Evolutionary conservation across 345 rosid genomes (phyloP).

Genomic region (Citrus medica): DNA sequence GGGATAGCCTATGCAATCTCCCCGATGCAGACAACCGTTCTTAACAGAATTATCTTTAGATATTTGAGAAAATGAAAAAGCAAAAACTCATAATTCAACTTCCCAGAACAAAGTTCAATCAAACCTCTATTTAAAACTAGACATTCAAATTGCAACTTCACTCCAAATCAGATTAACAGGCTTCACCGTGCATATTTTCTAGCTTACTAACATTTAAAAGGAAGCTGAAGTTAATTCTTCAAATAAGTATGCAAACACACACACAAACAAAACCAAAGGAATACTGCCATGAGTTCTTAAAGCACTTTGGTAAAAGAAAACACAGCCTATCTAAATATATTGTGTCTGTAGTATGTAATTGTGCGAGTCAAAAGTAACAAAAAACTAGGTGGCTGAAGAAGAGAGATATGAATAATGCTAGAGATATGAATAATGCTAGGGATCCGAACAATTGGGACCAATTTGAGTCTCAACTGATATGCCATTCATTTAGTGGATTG

Average conservation of each 20-base stretch:
- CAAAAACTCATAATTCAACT: neutral
- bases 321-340: neutral
- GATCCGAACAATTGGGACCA: no score
- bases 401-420: no score
- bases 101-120: neutral
- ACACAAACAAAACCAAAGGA: neutral
- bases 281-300: neutral
- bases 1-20: neutral
- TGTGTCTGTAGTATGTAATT: neutral
- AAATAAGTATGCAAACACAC: neutral
- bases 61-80: neutral
- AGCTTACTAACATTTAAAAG: neutral
- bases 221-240: neutral
- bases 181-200: neutral
- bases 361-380: neutral
- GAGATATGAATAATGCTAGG: no score
- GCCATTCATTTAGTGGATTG: no score
- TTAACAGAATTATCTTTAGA: no score
- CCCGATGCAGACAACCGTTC: neutral
- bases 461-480: no score
- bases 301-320: neutral
- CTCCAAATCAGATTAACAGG: neutral
- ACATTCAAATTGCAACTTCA: neutral
- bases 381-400: neutral
- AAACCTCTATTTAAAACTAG: neutral